Evolutionary conservation across 2,329 filamentous ascomycete species (phyloP).

Genomic region (Aspergillus brasiliensis): DNA sequence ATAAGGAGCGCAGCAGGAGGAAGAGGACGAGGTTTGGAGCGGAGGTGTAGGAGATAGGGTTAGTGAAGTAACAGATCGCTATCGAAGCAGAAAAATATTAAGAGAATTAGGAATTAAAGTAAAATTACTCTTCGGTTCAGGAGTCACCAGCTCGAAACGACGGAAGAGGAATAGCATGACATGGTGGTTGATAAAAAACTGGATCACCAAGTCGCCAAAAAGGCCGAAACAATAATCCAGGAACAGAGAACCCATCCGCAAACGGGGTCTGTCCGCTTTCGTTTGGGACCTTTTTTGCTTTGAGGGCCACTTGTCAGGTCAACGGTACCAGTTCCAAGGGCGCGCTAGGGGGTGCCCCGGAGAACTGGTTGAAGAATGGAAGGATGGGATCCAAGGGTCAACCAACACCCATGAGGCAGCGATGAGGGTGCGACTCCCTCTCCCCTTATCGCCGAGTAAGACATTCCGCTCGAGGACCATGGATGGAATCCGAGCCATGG

Average conservation of each 20-base stretch:
- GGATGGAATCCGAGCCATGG: background rate
- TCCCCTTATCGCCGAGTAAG: background rate
- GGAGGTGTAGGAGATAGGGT: constrained; percentile 1
- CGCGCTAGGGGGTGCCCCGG: constrained; percentile 4
- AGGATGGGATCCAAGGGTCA: background rate
- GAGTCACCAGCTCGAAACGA: background rate
- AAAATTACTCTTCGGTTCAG: constrained; percentile 2
- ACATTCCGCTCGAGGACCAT: background rate
- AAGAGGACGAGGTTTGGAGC: background rate
- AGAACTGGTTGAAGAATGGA: background rate
- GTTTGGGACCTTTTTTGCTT: background rate
- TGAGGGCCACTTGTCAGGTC: constrained; percentile 1
- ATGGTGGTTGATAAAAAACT: background rate
- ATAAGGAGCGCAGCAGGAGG: background rate
- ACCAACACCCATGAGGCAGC: background rate
- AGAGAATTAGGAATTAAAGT: constrained; percentile 4
- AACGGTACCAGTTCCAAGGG: background rate
- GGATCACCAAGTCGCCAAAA: background rate
- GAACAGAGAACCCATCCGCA: constrained; percentile 3
- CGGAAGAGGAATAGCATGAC: constrained; percentile 13
- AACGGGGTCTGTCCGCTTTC: constrained; percentile 12
- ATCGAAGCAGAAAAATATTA: background rate
- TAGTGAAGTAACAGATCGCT: constrained; percentile 1
- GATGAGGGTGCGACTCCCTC: background rate
- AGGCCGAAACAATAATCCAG: background rate